phyloP scores from a whole-genome alignment of 1,284 basidiomycete genomes.

The Sporisorium reilianum region DNA sequence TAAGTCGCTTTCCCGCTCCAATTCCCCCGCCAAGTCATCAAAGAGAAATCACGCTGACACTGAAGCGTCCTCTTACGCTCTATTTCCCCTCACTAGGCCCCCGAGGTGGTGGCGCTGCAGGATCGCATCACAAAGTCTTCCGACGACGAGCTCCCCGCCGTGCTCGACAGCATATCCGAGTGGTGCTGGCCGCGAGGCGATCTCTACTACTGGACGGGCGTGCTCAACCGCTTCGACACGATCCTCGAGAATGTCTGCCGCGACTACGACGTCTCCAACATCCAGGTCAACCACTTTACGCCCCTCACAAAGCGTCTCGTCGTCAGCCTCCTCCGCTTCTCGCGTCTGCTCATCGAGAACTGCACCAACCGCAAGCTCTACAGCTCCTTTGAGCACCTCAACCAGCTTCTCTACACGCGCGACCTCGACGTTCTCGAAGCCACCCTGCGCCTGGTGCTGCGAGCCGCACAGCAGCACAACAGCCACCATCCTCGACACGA shows the following conservation, averaged over 20 bases:
- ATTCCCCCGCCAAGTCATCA: not conserved
- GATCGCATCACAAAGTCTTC: constrained; percentile 53
- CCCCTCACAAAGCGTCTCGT: constrained; percentile 80
- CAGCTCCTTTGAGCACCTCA: constrained; percentile 95
- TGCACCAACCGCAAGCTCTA: constrained; percentile 98
- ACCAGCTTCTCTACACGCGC: constrained; percentile 85
- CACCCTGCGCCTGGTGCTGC: constrained; percentile 85
- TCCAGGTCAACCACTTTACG: constrained; percentile 81
- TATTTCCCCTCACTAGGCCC: constrained; percentile 26
- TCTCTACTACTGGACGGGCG: constrained; percentile 94
- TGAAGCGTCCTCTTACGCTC: not conserved
- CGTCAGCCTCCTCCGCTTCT: constrained; percentile 86
- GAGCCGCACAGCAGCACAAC: constrained; percentile 94
- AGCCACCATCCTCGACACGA: constrained; percentile 60
- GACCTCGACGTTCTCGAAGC: constrained; percentile 90
- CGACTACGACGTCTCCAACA: constrained; percentile 75
- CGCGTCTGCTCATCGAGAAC: constrained; percentile 91
- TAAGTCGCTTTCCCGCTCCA: constrained; percentile 49
- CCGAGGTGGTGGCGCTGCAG: constrained; percentile 57
- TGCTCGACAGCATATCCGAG: constrained; percentile 60
- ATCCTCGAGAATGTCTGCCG: constrained; percentile 85
- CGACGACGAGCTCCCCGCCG: constrained; percentile 61
- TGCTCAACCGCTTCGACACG: constrained; percentile 93
- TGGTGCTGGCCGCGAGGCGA: constrained; percentile 98
- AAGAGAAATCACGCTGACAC: not conserved